Percentiles rank a stretch among this genome's conserved stretches.
phyloP scores from a whole-genome alignment of 352 stramenopile genomes.

The Globisporangium emineosum region DNA sequence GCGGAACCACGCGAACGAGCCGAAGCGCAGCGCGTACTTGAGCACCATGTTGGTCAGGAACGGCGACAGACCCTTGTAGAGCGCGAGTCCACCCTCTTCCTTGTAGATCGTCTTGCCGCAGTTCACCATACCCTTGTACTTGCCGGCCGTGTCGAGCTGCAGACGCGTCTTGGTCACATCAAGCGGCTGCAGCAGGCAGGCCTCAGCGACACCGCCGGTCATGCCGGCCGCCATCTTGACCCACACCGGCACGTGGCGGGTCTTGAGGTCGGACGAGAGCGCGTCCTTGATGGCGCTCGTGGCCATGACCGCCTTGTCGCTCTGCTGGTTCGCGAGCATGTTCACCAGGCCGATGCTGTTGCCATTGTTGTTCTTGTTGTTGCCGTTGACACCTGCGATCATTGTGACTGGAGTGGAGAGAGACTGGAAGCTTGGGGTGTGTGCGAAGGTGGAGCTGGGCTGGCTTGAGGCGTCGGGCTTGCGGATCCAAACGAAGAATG shows the following conservation, averaged over 20 bases:
- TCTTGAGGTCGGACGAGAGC: slow-evolving; percentile 72
- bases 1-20: slow-evolving; percentile 86
- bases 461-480: slow-evolving; percentile 5
- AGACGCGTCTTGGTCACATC: slow-evolving; percentile 87
- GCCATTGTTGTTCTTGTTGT: slow-evolving; percentile 17
- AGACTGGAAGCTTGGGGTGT: slow-evolving; percentile 3
- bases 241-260: slow-evolving; percentile 58
- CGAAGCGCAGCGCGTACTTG: slow-evolving; percentile 89
- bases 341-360: slow-evolving; percentile 14
- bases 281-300: slow-evolving; percentile 78
- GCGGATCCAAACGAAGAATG: slow-evolving; percentile 46
- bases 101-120: slow-evolving; percentile 79
- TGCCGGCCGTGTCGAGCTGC: slow-evolving; percentile 67
- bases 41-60: slow-evolving; percentile 90
- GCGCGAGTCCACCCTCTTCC: slow-evolving; percentile 60
- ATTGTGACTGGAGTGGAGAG: slow-evolving; percentile 6
- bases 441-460: neutral
- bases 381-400: slow-evolving; percentile 12
- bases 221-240: slow-evolving; percentile 87
- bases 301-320: slow-evolving; percentile 33
- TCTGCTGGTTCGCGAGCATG: slow-evolving; percentile 13
- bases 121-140: slow-evolving; percentile 87
- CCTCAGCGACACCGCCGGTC: slow-evolving; percentile 82
- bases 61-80: slow-evolving; percentile 85
- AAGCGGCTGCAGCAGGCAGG: slow-evolving; percentile 77